phyloP scores from a whole-genome alignment of 2,329 filamentous ascomycete genomes.

The Ophiostoma quercus region DNA sequence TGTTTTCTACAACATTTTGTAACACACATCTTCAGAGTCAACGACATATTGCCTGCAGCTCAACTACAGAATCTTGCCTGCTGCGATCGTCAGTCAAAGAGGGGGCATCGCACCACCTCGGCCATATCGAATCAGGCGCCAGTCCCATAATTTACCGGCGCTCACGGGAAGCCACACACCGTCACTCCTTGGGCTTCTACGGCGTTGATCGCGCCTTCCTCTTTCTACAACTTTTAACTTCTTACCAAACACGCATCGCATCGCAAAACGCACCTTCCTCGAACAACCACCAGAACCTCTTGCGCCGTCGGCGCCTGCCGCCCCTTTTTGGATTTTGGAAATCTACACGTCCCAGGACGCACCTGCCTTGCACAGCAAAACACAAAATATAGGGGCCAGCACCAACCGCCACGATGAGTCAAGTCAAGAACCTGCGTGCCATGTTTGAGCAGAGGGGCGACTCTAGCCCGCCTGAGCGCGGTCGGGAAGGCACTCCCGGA shows the following conservation, averaged over 20 bases:
- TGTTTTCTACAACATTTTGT: background rate
- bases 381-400: background rate
- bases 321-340: background rate
- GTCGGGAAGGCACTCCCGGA: slow-evolving; percentile 54
- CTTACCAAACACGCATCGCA: background rate
- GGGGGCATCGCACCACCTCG: slow-evolving; percentile 1
- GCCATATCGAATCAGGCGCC: slow-evolving; percentile 1
- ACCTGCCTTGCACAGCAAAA: background rate
- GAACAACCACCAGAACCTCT: background rate
- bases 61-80: background rate
- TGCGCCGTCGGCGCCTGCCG: slow-evolving; percentile 25
- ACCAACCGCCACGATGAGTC: slow-evolving; percentile 51
- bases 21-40: background rate
- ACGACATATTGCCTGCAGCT: background rate
- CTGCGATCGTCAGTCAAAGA: background rate
- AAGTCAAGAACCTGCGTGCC: slow-evolving; percentile 68
- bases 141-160: slow-evolving; percentile 10
- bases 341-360: background rate
- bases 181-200: background rate
- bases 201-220: slow-evolving; percentile 16
- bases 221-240: background rate
- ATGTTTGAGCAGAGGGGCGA: slow-evolving; percentile 73
- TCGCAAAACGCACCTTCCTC: slow-evolving; percentile 14
- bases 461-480: slow-evolving; percentile 61
- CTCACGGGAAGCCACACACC: background rate